Evolutionary conservation across 768 basidiomycete genomes (phyloP), one percentile per base, ranked within the genome.

Genomic region (Cytidiella melzeri): DNA sequence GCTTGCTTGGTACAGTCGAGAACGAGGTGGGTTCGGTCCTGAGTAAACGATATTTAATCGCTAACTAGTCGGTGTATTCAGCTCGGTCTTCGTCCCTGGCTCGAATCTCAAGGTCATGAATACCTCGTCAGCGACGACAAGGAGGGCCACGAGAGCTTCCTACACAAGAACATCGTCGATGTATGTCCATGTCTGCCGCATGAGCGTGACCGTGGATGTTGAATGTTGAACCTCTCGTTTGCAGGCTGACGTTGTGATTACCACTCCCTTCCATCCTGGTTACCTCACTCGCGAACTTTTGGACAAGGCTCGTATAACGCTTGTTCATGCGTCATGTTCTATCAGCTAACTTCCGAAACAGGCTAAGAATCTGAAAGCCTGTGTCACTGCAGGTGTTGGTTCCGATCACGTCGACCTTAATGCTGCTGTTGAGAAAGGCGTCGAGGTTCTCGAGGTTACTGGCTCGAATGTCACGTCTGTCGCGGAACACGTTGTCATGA

Each of bases 391-490:
- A 51, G 90, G 89, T 65, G 90, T 92, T 41, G 89, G 91, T 10
- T 90, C 87, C 18, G 92, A 93, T 69, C 90, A 88, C 71, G 81
- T 92, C 55, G 92, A 94, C 64, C 77, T 95, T 52, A 84, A 93
- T 65, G 87, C 90, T 19, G 86, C 89, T 21, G 91, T 89, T 55
- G 81, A 90, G 62, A 72, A 79, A 57, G 75, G 75, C 51, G 81
- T 93, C 58, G 84, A 90, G 62, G 92, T 58, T 48, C 49, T 47
- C 48, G 54, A 79, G 71, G 87, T 93, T 30, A 84, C 90, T 25
- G 92, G 92, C 30, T 90, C 87, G 20, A 94, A 92, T 61, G 92
- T 93, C 46, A 84, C 85, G 45, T 92, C 88, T 10, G 92, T 94
- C 38, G 92, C 91, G 40, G 92, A 94, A 67, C 89, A 92, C 65